phyloP scores from a whole-genome alignment of 257 asterid species.

The Nyctanthes arbortristis region DNA sequence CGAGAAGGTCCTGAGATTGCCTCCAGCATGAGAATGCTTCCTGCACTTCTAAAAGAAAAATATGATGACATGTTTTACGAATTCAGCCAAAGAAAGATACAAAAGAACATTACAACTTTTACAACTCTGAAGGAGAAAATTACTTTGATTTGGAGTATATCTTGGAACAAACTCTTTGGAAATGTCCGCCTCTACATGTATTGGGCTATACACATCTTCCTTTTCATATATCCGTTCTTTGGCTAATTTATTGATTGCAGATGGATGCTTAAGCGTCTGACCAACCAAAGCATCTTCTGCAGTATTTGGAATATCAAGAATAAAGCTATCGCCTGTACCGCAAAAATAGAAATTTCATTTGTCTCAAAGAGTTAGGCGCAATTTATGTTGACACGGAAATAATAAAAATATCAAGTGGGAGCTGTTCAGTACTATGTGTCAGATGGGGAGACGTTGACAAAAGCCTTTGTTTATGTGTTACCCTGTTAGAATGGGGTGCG shows the following conservation, averaged over 20 bases:
- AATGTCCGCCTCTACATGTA: constrained; percentile 28
- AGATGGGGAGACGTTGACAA: constrained; percentile 52
- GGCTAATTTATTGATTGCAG: constrained; percentile 24
- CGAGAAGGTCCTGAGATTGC: constrained; percentile 86
- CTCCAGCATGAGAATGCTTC: constrained; percentile 83
- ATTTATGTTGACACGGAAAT: not conserved
- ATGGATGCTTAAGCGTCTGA: constrained; percentile 44
- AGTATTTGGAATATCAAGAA: constrained; percentile 77
- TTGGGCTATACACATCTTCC: constrained; percentile 31
- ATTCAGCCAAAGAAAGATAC: constrained; percentile 30
- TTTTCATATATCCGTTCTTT: too few species aligned
- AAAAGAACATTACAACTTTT: constrained; percentile 21
- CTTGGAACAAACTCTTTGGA: constrained; percentile 34
- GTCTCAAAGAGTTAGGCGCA: constrained; percentile 4
- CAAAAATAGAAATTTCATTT: constrained; percentile 26
- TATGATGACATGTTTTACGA: constrained; percentile 68
- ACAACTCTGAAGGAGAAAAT: constrained; percentile 38
- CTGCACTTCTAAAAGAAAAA: constrained; percentile 92
- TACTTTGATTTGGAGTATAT: constrained; percentile 63
- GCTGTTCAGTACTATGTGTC: constrained; percentile 52
- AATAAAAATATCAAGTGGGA: constrained; percentile 11
- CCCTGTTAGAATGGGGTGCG: constrained; percentile 44
- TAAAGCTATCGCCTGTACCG: constrained; percentile 77
- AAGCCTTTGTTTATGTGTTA: constrained; percentile 51
- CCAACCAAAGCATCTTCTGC: constrained; percentile 50